Conservation (phyloP, 1,284 basidiomycete species). For the Erythrobasidium hasegawianum region DNA sequence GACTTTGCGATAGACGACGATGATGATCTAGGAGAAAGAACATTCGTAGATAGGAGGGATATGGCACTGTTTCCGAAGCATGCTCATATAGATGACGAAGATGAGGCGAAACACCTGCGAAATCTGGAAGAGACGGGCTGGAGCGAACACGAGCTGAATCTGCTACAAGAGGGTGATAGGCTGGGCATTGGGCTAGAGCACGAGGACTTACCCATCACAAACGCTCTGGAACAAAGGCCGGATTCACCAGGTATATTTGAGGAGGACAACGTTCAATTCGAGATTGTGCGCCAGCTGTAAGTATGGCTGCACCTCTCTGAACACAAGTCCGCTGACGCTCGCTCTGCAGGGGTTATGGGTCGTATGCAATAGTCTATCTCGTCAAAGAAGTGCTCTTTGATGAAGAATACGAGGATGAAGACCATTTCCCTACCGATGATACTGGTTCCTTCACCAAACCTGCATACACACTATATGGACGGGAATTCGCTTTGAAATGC, state of each 20-base stretch:
- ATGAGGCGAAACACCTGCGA: conserved; percentile 24
- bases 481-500: conserved; percentile 93
- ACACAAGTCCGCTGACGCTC: background rate
- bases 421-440: conserved; percentile 52
- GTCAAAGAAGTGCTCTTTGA: conserved; percentile 76
- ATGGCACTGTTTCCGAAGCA: conserved; percentile 8
- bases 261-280: conserved; percentile 30
- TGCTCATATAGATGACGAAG: conserved; percentile 2
- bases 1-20: conserved; percentile 16
- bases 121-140: conserved; percentile 18
- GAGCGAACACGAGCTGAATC: conserved; percentile 39
- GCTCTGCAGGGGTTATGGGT: conserved; percentile 14
- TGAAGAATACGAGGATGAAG: conserved; percentile 43
- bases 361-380: conserved; percentile 64
- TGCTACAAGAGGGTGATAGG: conserved; percentile 44
- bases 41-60: conserved; percentile 30
- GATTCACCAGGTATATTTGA: background rate
- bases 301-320: too few species aligned
- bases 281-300: conserved; percentile 32
- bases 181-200: conserved; percentile 42
- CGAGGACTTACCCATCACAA: conserved; percentile 33
- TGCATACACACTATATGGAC: conserved; percentile 59
- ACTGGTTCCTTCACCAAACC: conserved; percentile 56
- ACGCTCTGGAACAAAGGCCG: conserved; percentile 4
- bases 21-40: conserved; percentile 23